Percentiles rank a stretch among this genome's conserved stretches.
Evolutionary conservation across 805 yeast genomes (phyloP).

Genomic region (Wickerhamiella vanderwaltii): DNA sequence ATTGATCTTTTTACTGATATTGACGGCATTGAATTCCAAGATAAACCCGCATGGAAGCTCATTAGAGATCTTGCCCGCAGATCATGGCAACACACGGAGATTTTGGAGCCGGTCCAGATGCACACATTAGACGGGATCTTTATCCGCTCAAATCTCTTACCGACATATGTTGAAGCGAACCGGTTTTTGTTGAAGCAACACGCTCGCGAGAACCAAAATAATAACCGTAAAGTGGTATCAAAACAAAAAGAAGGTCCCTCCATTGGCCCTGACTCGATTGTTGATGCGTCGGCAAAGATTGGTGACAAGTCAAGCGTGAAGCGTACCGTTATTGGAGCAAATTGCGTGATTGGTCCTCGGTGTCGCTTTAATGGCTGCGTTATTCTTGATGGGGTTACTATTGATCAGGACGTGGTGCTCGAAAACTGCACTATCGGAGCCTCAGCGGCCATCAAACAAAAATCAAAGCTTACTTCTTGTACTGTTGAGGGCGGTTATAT

Average conservation of each 20-base stretch:
- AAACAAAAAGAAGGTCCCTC: conserved; percentile 40
- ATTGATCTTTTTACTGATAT: conserved; percentile 36
- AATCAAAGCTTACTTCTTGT: conserved; percentile 62
- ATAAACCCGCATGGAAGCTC: conserved; percentile 28
- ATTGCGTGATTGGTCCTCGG: conserved; percentile 68
- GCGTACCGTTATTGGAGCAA: conserved; percentile 64
- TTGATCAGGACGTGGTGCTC: conserved; percentile 58
- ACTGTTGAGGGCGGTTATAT: conserved; percentile 70
- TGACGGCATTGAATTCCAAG: conserved; percentile 18
- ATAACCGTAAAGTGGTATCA: conserved; percentile 17
- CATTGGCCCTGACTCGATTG: conserved; percentile 75
- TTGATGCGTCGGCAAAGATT: conserved; percentile 54
- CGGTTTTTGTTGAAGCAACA: conserved; percentile 53
- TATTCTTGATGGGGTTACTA: conserved; percentile 50
- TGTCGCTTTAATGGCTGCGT: conserved; percentile 85
- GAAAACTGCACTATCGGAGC: conserved; percentile 85
- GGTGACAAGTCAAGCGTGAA: conserved; percentile 82
- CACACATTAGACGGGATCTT: conserved; percentile 48
- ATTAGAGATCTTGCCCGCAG: conserved; percentile 81
- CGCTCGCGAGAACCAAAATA: conserved; percentile 32
- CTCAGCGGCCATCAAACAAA: conserved; percentile 48
- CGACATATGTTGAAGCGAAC: conserved; percentile 83
- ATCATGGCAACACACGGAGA: conserved; percentile 69
- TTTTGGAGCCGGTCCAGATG: conserved; percentile 52
- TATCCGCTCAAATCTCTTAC: conserved; percentile 62